A percentile compares a stretch with the other conserved stretches of the same genome.
Evolutionary conservation across 1,284 basidiomycete genomes (phyloP).

Genomic region (Boletus semigastroideus): DNA sequence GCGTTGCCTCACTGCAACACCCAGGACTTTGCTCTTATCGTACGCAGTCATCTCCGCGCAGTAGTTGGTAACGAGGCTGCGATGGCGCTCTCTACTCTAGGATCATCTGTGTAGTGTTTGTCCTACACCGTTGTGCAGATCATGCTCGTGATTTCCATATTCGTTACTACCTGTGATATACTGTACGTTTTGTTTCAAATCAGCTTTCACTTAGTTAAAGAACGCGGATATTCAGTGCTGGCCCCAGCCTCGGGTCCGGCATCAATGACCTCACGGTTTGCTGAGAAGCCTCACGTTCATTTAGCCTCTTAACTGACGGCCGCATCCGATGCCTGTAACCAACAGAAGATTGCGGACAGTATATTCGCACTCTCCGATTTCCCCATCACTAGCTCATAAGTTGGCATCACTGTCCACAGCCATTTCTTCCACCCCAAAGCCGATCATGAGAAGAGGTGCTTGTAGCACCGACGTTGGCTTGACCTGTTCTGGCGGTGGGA

Average conservation of each 20-base stretch:
- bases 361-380: neutral
- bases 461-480: slow-evolving; percentile 31
- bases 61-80: neutral
- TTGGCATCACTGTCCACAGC: slow-evolving; percentile 16
- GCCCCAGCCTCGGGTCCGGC: slow-evolving; percentile 13
- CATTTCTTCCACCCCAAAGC: slow-evolving; percentile 39
- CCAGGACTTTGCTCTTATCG: slow-evolving; percentile 24
- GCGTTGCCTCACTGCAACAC: slow-evolving; percentile 4
- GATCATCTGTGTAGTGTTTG: slow-evolving; percentile 1
- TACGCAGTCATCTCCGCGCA: slow-evolving; percentile 12
- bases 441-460: slow-evolving; percentile 38
- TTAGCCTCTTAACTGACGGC: slow-evolving; percentile 22
- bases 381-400: neutral
- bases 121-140: neutral
- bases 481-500: slow-evolving; percentile 40
- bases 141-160: too few species aligned
- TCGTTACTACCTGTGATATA: too few species aligned
- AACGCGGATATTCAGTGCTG: neutral
- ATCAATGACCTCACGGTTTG: slow-evolving; percentile 19
- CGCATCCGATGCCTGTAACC: slow-evolving; percentile 25
- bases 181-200: slow-evolving; percentile 12
- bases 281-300: slow-evolving; percentile 17
- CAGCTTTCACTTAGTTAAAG: neutral
- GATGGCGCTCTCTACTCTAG: neutral
- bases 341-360: slow-evolving; percentile 17